Conservation (phyloP, 805 yeast genomes). For the Pichia thaimueangensis region DNA sequence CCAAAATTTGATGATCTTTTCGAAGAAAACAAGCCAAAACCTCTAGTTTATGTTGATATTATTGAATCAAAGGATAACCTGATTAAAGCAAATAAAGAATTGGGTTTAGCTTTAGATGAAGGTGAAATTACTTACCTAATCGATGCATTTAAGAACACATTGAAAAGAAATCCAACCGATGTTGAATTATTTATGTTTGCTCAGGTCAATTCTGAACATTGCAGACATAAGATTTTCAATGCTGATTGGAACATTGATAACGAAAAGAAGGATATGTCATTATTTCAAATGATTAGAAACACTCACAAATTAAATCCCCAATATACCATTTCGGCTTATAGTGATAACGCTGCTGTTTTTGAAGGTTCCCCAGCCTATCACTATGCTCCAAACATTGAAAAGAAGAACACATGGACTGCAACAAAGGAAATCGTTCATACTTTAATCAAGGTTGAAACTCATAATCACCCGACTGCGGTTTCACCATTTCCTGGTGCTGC, state of each 20-base stretch:
- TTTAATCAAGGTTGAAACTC: slow-evolving; percentile 94
- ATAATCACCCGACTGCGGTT: slow-evolving; percentile 98
- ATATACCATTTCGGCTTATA: slow-evolving; percentile 85
- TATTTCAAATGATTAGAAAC: slow-evolving; percentile 93
- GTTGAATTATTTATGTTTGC: slow-evolving; percentile 99
- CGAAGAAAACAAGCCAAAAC: slow-evolving; percentile 73
- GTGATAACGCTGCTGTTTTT: slow-evolving; percentile 96
- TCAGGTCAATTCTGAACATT: slow-evolving; percentile 98
- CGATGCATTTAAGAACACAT: slow-evolving; percentile 67
- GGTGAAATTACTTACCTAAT: slow-evolving; percentile 89
- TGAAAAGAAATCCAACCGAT: slow-evolving; percentile 91
- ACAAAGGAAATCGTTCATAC: slow-evolving; percentile 77
- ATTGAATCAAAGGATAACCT: slow-evolving; percentile 52
- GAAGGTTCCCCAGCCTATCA: slow-evolving; percentile 74
- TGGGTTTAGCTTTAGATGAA: slow-evolving; percentile 91
- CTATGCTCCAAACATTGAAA: slow-evolving; percentile 68
- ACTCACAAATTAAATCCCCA: slow-evolving; percentile 79
- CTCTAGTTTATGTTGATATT: slow-evolving; percentile 69
- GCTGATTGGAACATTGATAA: slow-evolving; percentile 98
- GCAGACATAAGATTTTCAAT: slow-evolving; percentile 97
- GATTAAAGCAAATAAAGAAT: slow-evolving; percentile 65
- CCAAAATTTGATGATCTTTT: slow-evolving; percentile 70
- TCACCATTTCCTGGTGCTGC: slow-evolving; percentile 99
- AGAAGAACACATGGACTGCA: slow-evolving; percentile 64
- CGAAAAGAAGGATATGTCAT: slow-evolving; percentile 58